Evolutionary conservation across 2,329 filamentous ascomycete species (phyloP), one percentile per base, ranked within the genome.

Genomic region (Cytospora leucostoma): DNA sequence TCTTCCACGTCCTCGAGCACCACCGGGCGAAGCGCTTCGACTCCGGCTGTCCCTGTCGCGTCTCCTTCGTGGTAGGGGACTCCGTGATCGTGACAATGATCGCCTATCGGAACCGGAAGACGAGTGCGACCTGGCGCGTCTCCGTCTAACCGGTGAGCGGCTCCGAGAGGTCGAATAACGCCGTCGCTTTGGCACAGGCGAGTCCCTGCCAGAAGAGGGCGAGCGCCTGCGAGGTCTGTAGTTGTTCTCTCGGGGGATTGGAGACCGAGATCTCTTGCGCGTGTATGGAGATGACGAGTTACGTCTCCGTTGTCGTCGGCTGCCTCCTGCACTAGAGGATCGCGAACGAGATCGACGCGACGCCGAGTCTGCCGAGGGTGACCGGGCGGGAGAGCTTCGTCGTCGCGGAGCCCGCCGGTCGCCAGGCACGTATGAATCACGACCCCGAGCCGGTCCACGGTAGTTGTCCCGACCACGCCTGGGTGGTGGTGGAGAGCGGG

Each of bases 371-470:
- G 67, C 65, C 27, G 75, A 77, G 32, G 71, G 73, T 40, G 78
- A 75, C 50, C 78, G 78, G 27, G 27, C 27, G 4, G 27, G 27
- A 27, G 27, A 27, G 27, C 27, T 27, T 27, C 78, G 78, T 55
- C 82, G 79, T 19, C 59, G 67, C 7, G 68, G 73, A n/a, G 75
- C 75, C 53, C 79, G 78, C 56, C 76, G 76, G n/a, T 77, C 78
- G 27, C 79, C 76, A 2, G 84, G 84, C 40, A 84, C 77, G 65
- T 87, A 84, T 64, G 80, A 80, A 66, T 87, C 83, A 55, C 83
- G 76, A 38, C 64, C 64, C 17, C 77, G 69, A 6, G 66, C 67
- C 21, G 67, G 65, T 7, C 70, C 71, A 32, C 73, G 70, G 61
- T 74, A 78, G 12, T 75, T 76, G 56, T 77, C 80, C 12, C 75